phyloP scores from a whole-genome alignment of 2,329 filamentous ascomycete genomes.

The Macroventuria anomochaeta region DNA sequence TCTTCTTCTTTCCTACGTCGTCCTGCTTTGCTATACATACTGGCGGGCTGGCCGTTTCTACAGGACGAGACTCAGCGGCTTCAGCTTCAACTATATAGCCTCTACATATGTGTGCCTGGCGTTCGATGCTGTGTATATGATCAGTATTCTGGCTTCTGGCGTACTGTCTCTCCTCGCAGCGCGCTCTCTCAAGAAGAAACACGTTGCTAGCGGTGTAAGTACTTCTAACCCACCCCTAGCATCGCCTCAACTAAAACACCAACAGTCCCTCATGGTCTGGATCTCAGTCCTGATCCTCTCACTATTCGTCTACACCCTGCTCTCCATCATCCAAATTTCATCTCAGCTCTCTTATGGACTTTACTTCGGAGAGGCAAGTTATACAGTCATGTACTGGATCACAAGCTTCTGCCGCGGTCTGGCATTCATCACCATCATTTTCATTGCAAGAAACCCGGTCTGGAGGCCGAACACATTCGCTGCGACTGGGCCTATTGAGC shows the following conservation, averaged over 20 bases:
- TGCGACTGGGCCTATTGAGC: not conserved
- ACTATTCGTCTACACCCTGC: not conserved
- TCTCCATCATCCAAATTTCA: not conserved
- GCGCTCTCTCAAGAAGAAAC: slow-evolving; percentile 4
- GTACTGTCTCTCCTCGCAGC: slow-evolving; percentile 1
- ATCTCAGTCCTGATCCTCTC: not conserved
- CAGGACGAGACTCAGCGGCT: too few relatives aligned
- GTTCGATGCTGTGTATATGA: not conserved
- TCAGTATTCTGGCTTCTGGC: slow-evolving; percentile 7
- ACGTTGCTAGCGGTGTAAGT: slow-evolving; percentile 5
- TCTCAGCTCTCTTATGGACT: not conserved
- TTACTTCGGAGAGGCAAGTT: not conserved
- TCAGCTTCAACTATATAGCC: not conserved
- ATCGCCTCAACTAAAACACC: not conserved
- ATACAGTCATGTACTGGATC: slow-evolving; percentile 1
- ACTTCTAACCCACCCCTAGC: too few relatives aligned
- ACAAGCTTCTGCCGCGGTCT: not conserved
- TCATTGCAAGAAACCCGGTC: slow-evolving; percentile 7
- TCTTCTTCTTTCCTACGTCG: slow-evolving; percentile 22
- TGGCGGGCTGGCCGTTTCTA: too few relatives aligned
- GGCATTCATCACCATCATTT: not conserved
- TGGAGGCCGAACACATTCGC: slow-evolving; percentile 1
- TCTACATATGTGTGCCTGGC: not conserved
- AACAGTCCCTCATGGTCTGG: slow-evolving; percentile 8
- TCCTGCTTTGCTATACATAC: slow-evolving; percentile 22